Percentiles rank a stretch among this genome's conserved stretches.
Evolutionary conservation across 257 asterid genomes (phyloP).

Genomic region (Schizonepeta tenuifolia): DNA sequence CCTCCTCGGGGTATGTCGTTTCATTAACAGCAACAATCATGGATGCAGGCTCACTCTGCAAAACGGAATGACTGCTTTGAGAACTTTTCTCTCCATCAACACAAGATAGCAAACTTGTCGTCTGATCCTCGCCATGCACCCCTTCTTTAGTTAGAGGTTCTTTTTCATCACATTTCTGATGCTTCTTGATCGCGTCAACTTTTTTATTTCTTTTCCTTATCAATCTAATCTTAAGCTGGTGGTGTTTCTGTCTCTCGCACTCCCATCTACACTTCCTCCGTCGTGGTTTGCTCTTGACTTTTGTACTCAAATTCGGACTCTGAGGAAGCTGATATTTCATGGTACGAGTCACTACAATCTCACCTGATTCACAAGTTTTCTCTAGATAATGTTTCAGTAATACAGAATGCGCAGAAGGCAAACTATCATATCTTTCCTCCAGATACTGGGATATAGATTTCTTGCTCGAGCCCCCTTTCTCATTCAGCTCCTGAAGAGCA

Average conservation of each 20-base stretch:
- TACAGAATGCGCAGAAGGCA: conserved; percentile 62
- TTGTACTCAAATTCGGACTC: conserved; percentile 16
- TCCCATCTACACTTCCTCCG: conserved; percentile 43
- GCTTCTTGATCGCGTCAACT: not conserved
- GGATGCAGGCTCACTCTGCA: not conserved
- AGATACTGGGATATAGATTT: conserved; percentile 57
- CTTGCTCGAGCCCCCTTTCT: conserved; percentile 57
- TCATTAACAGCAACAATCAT: not conserved
- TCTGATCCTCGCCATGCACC: conserved; percentile 4
- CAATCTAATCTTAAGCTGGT: conserved; percentile 29
- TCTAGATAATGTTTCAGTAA: conserved; percentile 57
- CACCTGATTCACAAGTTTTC: conserved; percentile 46
- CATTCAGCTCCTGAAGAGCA: conserved; percentile 54
- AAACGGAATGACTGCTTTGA: conserved; percentile 13
- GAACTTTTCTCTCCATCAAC: conserved; percentile 14
- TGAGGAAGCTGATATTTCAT: conserved; percentile 42
- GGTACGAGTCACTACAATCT: conserved; percentile 35
- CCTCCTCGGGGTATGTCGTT: not conserved
- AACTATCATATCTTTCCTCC: conserved; percentile 37
- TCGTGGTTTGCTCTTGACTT: conserved; percentile 33
- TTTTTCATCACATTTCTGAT: conserved; percentile 21
- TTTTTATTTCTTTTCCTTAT: conserved; percentile 22
- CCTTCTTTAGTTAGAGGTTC: conserved; percentile 16
- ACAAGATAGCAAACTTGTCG: not conserved
- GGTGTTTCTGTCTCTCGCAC: conserved; percentile 34